These are phyloP conservation scores for Tetramitus jugosus DNA, from an alignment of 208 protist species.

Conservation along the genomic window DNA sequence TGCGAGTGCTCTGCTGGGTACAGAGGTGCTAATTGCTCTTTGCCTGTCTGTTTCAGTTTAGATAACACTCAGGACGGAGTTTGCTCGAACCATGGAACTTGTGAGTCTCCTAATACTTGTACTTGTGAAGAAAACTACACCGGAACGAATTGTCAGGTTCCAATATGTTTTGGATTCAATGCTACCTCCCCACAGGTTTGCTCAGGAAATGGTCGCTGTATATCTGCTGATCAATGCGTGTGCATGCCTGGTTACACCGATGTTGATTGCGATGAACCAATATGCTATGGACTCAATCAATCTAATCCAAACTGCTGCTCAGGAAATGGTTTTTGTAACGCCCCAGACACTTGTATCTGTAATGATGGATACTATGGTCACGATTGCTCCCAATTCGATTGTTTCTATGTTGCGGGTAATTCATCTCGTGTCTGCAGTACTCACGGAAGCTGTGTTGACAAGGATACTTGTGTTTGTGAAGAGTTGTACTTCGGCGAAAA, in stretches of 20 bases:
- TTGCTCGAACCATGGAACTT: not conserved
- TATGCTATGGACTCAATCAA: not conserved
- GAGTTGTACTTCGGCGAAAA: not conserved
- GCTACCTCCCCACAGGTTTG: not conserved
- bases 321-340: not conserved
- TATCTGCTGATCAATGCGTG: not conserved
- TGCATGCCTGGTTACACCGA: not conserved
- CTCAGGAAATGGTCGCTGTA: not conserved
- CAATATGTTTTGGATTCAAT: not conserved
- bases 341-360: not conserved
- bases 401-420: not conserved
- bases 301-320: not conserved
- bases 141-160: not conserved
- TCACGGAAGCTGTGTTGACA: not conserved
- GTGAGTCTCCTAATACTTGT: not conserved
- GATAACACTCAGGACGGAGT: not conserved
- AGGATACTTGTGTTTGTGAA: not conserved
- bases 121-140: not conserved
- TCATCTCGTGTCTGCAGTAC: not conserved
- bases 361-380: not conserved
- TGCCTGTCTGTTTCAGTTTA: not conserved
- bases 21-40: not conserved
- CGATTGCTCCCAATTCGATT: not conserved
- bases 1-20: not conserved
- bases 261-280: not conserved